These are phyloP conservation scores for Cryptococcus sp. DNA, from an alignment of 1,284 basidiomycete species.

Conservation along the genomic window DNA sequence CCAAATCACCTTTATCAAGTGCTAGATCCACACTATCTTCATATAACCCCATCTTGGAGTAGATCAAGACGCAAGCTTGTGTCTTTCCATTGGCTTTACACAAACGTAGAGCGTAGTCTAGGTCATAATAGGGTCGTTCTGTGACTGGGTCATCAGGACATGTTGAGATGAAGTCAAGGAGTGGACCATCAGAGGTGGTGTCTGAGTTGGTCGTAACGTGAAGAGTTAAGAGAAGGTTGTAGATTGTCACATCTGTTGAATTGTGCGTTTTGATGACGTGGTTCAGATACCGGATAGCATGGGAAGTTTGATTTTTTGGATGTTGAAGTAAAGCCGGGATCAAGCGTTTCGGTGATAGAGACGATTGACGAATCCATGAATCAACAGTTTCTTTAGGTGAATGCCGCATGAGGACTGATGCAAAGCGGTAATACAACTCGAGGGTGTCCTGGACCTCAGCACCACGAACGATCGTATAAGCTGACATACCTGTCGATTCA, in stretches of 20 bases:
- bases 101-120: constrained; percentile 90
- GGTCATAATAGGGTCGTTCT: constrained; percentile 86
- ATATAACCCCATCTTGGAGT: constrained; percentile 95
- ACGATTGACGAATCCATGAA: constrained; percentile 78
- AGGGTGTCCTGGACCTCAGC: constrained; percentile 57
- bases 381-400: constrained; percentile 85
- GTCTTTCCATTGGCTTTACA: constrained; percentile 78
- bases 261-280: constrained; percentile 67
- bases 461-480: not conserved
- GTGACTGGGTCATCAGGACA: constrained; percentile 78
- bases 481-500: constrained; percentile 71
- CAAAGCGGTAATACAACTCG: constrained; percentile 92
- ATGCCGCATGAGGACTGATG: constrained; percentile 78
- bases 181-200: constrained; percentile 64
- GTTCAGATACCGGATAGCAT: constrained; percentile 77
- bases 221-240: constrained; percentile 90
- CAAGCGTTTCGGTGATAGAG: constrained; percentile 75
- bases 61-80: constrained; percentile 92
- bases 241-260: constrained; percentile 78
- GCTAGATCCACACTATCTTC: constrained; percentile 96
- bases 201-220: constrained; percentile 55
- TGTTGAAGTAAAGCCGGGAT: constrained; percentile 84
- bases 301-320: constrained; percentile 53
- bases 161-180: constrained; percentile 80
- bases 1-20: constrained; percentile 84